Conservation (phyloP, 2,329 filamentous ascomycete species). For the Dactylellina leptospora region DNA sequence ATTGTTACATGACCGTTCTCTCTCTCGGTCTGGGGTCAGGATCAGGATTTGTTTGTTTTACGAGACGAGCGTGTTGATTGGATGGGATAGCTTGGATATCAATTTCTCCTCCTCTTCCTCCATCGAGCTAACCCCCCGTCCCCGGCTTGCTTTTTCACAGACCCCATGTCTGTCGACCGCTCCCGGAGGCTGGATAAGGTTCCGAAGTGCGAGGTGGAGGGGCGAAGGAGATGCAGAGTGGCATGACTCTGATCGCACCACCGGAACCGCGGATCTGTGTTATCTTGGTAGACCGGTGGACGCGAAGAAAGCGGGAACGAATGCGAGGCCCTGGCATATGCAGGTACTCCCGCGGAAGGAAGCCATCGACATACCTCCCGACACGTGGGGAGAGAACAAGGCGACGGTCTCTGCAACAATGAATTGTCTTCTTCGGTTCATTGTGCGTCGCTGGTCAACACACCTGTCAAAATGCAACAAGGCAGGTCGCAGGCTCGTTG, state of each 20-base stretch:
- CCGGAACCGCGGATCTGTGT: not conserved
- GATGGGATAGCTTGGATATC: slow-evolving; percentile 6
- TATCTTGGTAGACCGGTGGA: slow-evolving; percentile 3
- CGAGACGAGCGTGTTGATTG: slow-evolving; percentile 47
- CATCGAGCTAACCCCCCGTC: not conserved
- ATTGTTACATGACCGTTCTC: not conserved
- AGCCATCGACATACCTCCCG: slow-evolving; percentile 5
- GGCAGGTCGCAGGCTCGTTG: too few relatives aligned
- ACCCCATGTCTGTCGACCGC: not conserved
- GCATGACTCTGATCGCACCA: slow-evolving; percentile 22
- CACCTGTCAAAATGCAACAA: slow-evolving; percentile 51
- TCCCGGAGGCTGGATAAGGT: slow-evolving; percentile 5
- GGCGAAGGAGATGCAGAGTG: slow-evolving; percentile 22
- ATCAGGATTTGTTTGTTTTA: slow-evolving; percentile 38
- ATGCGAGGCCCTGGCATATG: slow-evolving; percentile 17
- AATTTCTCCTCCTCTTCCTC: slow-evolving; percentile 5
- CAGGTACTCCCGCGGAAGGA: slow-evolving; percentile 25
- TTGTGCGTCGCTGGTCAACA: too few relatives aligned
- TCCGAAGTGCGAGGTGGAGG: slow-evolving; percentile 43
- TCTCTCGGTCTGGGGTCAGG: not conserved
- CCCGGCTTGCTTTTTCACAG: slow-evolving; percentile 41
- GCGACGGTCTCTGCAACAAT: not conserved
- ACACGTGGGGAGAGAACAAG: slow-evolving; percentile 13
- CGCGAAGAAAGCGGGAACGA: slow-evolving; percentile 7
- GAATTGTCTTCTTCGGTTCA: slow-evolving; percentile 13